Conservation (phyloP, 495 filamentous ascomycete genomes). For the Jackrogersella multiformis region DNA sequence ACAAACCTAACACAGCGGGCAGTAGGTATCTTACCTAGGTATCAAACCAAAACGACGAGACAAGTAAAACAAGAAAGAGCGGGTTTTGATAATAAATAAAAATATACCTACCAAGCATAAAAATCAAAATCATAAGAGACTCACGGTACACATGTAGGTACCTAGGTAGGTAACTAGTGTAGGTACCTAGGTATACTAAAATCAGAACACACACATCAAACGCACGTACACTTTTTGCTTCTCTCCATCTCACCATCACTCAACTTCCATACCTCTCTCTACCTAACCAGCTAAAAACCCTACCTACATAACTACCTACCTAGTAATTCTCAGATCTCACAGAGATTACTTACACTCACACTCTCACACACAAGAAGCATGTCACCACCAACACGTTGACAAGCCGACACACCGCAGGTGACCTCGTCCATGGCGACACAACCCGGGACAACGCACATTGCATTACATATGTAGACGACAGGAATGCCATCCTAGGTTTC, state of each 20-base stretch:
- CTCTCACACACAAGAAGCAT: slow-evolving; percentile 34
- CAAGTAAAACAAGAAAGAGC: slow-evolving; percentile 6
- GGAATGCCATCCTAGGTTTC: slow-evolving; percentile 41
- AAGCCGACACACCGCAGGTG: slow-evolving; percentile 43
- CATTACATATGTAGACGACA: slow-evolving; percentile 39
- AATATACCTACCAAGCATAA: not conserved
- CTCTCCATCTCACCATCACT: not conserved
- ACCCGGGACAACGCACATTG: slow-evolving; percentile 44
- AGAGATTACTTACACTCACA: too few relatives aligned
- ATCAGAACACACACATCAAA: not conserved
- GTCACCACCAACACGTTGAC: slow-evolving; percentile 46
- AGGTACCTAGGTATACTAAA: not conserved
- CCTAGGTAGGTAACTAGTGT: not conserved
- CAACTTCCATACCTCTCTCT: not conserved
- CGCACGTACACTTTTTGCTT: not conserved
- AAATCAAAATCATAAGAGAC: not conserved
- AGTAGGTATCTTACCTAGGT: not conserved
- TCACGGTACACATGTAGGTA: too few relatives aligned
- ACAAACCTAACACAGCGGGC: too few relatives aligned
- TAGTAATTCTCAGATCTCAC: not conserved
- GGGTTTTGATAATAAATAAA: not conserved
- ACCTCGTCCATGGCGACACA: slow-evolving; percentile 40
- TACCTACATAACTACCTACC: not conserved
- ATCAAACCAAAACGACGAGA: slow-evolving; percentile 2
- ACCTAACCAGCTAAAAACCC: not conserved